phyloP scores from a whole-genome alignment of 75 land plant genomes.

The Sequoia sempervirens region DNA sequence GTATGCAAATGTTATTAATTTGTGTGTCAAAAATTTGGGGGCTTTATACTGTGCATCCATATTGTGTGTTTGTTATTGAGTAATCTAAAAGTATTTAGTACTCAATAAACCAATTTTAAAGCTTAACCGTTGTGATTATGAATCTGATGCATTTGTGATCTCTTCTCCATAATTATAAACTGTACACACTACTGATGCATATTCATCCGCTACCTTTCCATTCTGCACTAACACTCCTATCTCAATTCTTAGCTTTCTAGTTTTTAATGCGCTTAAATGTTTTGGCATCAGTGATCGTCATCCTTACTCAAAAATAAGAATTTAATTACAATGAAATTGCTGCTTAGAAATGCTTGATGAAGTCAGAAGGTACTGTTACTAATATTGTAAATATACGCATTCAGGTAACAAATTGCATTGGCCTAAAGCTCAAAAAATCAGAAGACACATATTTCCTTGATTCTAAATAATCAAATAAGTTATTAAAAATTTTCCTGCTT shows the following conservation, averaged over 20 bases:
- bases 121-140: background rate
- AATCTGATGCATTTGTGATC: background rate
- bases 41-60: background rate
- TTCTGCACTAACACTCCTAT: background rate
- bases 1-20: conserved; percentile 28
- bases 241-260: background rate
- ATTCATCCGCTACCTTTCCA: background rate
- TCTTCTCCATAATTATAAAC: background rate
- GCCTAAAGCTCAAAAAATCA: too few relatives aligned
- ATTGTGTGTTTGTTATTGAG: background rate
- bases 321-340: background rate
- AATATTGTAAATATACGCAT: too few relatives aligned
- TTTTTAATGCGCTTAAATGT: too few relatives aligned
- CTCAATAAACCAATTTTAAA: background rate
- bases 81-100: background rate
- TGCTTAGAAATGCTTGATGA: background rate
- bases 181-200: background rate
- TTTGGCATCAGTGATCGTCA: too few relatives aligned
- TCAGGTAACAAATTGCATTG: too few relatives aligned
- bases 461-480: background rate
- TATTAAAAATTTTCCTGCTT: background rate
- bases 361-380: background rate
- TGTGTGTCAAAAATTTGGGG: background rate
- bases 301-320: background rate
- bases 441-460: background rate